Evolutionary conservation across 2,329 filamentous ascomycete species (phyloP).

Genomic region (Huntiella decipiens): DNA sequence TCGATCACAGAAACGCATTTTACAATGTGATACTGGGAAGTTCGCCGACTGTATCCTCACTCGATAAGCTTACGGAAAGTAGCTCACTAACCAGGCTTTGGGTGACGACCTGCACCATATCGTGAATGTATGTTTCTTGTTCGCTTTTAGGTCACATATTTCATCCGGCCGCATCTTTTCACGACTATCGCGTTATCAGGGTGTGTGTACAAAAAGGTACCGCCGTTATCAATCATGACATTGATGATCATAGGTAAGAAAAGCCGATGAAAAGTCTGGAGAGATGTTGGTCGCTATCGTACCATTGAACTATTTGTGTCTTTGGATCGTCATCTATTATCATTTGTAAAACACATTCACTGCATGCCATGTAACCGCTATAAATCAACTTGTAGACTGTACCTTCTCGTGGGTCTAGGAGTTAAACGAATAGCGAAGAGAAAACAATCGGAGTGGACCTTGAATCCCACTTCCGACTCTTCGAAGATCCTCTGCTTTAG

Average conservation of each 20-base stretch:
- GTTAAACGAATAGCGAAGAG: conserved; percentile 92
- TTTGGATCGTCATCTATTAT: too few relatives aligned
- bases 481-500: conserved; percentile 58
- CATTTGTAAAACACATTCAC: too few relatives aligned
- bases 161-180: neutral
- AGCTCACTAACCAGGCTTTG: conserved; percentile 11
- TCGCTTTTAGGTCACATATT: too few relatives aligned
- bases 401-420: conserved; percentile 49
- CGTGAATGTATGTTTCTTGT: conserved; percentile 6
- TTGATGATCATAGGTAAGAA: too few relatives aligned
- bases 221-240: neutral
- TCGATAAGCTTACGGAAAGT: neutral
- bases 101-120: conserved; percentile 10
- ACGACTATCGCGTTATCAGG: neutral
- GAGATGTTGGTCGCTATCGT: too few relatives aligned
- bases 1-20: too few relatives aligned
- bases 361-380: conserved; percentile 2
- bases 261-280: too few relatives aligned
- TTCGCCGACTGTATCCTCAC: too few relatives aligned
- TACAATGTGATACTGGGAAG: too few relatives aligned
- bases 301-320: too few relatives aligned
- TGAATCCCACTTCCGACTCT: conserved; percentile 39
- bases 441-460: conserved; percentile 27
- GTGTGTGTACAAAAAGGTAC: neutral
- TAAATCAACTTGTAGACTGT: conserved; percentile 12